These are phyloP conservation scores for Colletotrichum caudatum DNA, from an alignment of 2,329 filamentous ascomycete genomes.

Conservation along the genomic window DNA sequence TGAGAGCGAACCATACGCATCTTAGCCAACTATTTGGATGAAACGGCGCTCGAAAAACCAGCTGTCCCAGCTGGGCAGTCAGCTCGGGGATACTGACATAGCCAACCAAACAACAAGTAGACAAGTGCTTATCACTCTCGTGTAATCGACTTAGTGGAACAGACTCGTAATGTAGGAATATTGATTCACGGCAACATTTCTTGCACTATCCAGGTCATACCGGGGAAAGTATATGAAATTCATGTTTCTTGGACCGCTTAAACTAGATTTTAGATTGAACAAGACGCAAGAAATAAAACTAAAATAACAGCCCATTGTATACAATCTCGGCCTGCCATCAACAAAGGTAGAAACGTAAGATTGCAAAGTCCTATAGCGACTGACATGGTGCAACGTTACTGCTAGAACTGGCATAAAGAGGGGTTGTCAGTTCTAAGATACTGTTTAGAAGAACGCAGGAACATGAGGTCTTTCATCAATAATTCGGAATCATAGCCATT, in stretches of 20 bases:
- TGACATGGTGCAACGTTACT: no score
- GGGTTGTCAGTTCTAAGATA: not conserved
- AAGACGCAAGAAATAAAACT: no score
- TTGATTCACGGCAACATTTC: no score
- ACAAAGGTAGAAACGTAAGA: not conserved
- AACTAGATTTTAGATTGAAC: not conserved
- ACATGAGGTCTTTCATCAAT: no score
- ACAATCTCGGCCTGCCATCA: not conserved
- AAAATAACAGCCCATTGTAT: not conserved
- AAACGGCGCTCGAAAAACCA: not conserved
- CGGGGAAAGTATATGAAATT: not conserved
- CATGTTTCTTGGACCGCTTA: no score
- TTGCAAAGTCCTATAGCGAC: not conserved
- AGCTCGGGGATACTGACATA: not conserved
- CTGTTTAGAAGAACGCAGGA: not conserved
- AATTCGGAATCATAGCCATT: not conserved
- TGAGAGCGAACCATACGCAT: not conserved
- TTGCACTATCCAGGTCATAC: not conserved
- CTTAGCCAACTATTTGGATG: not conserved
- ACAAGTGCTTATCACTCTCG: accelerated
- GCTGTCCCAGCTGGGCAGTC: not conserved
- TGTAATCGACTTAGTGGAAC: not conserved
- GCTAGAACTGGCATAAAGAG: not conserved
- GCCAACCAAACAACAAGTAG: no score
- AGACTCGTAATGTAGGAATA: no score